A percentile compares a stretch with the other conserved stretches of the same genome.
Conservation (phyloP, 73 alveolate species). For the Paramecium bursaria region DNA sequence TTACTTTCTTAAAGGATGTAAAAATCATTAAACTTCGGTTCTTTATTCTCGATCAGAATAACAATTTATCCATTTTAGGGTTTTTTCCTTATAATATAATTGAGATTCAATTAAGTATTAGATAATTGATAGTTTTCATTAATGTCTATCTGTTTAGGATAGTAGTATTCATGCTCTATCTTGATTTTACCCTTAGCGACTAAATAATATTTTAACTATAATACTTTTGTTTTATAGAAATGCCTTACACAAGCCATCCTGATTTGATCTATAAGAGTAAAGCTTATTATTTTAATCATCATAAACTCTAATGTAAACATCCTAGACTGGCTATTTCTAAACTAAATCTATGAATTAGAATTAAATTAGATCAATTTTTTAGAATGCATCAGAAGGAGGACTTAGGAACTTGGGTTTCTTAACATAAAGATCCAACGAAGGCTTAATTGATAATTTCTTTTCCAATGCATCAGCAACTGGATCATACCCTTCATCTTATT, state of each 20-base stretch:
- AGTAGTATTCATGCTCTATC: slow-evolving; percentile 25
- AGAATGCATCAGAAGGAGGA: slow-evolving; percentile 8
- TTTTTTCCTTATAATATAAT: slow-evolving; percentile 2
- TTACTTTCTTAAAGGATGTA: slow-evolving; percentile 38
- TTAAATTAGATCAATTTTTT: slow-evolving; percentile 19
- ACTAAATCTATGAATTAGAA: slow-evolving; percentile 46
- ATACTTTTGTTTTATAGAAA: slow-evolving; percentile 22
- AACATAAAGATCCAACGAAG: slow-evolving; percentile 16
- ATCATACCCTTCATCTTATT: slow-evolving; percentile 43
- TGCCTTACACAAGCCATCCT: slow-evolving; percentile 49
- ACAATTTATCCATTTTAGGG: not conserved
- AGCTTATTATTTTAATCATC: slow-evolving; percentile 45
- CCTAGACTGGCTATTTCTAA: not conserved
- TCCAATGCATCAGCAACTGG: slow-evolving; percentile 53
- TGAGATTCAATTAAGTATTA: not conserved
- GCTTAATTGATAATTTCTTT: not conserved
- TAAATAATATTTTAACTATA: not conserved
- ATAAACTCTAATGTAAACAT: slow-evolving; percentile 25
- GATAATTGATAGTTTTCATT: slow-evolving; percentile 15
- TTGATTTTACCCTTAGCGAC: slow-evolving; percentile 37
- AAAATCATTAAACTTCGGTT: not conserved
- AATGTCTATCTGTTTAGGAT: not conserved
- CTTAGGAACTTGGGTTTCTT: slow-evolving; percentile 32
- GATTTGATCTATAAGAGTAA: slow-evolving; percentile 50
- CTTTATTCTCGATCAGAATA: not conserved